These are phyloP conservation scores for Trichoderma parareesei DNA, from an alignment of 495 filamentous ascomycete species.

Conservation along the genomic window DNA sequence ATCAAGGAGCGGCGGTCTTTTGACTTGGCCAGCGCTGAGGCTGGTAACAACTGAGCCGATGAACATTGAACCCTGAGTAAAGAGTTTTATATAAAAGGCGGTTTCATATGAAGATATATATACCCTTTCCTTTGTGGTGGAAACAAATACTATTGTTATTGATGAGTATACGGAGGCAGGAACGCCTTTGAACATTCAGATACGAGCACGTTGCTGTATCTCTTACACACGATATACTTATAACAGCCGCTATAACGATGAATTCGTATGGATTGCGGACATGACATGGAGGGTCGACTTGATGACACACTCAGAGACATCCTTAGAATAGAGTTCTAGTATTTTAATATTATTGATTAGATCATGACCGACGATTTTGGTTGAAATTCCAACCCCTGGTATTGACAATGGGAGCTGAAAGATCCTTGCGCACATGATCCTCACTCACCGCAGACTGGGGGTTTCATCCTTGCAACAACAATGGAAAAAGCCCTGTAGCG, in stretches of 20 bases:
- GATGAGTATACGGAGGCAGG: not conserved
- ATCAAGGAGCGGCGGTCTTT: constrained; percentile 20
- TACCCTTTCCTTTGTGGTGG: not conserved
- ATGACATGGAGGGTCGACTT: not conserved
- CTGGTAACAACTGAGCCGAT: not conserved
- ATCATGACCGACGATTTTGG: no score
- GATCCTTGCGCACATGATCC: no score
- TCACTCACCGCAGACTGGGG: no score
- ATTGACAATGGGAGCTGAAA: no score
- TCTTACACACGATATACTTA: not conserved
- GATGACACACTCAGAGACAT: not conserved
- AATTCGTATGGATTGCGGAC: not conserved
- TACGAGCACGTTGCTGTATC: not conserved
- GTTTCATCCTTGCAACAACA: no score
- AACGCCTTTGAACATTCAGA: not conserved
- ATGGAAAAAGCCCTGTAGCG: no score
- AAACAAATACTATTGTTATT: not conserved
- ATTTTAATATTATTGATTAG: no score
- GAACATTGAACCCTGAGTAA: not conserved
- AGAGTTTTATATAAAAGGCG: not conserved
- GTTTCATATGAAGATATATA: not conserved
- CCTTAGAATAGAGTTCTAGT: not conserved
- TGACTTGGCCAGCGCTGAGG: constrained; percentile 4
- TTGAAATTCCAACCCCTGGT: no score
- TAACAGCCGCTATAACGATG: not conserved